A percentile compares a stretch with the other conserved stretches of the same genome.
These are phyloP conservation scores for Tolypocladium paradoxum DNA, from an alignment of 2,329 filamentous ascomycete genomes.

Conservation along the genomic window DNA sequence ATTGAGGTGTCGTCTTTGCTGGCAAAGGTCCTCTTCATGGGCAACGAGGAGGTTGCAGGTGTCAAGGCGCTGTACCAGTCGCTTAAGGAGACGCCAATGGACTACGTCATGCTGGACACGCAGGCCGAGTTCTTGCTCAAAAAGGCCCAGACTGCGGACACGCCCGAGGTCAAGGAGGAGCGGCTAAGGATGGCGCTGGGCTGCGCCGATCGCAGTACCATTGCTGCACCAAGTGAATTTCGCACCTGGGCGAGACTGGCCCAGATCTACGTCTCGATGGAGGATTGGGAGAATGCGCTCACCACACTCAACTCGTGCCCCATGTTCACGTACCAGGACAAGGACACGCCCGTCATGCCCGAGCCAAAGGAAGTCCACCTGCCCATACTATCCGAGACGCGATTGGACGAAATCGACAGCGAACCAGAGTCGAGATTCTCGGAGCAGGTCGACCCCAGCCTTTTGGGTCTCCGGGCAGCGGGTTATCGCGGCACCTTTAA, in stretches of 20 bases:
- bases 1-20: slow-evolving; percentile 89
- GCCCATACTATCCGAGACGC: slow-evolving; percentile 77
- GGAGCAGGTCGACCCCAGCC: slow-evolving; percentile 77
- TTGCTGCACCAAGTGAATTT: slow-evolving; percentile 93
- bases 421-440: slow-evolving; percentile 70
- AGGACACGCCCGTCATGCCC: slow-evolving; percentile 89
- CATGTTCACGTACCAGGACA: slow-evolving; percentile 99
- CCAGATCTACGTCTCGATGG: slow-evolving; percentile 85
- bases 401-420: slow-evolving; percentile 93
- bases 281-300: slow-evolving; percentile 93
- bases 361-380: slow-evolving; percentile 81
- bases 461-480: slow-evolving; percentile 77
- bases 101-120: slow-evolving; percentile 90
- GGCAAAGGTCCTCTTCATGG: slow-evolving; percentile 84
- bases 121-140: slow-evolving; percentile 85
- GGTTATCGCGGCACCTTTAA: slow-evolving; percentile 92
- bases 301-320: slow-evolving; percentile 96
- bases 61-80: slow-evolving; percentile 80
- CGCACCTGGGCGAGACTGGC: slow-evolving; percentile 91
- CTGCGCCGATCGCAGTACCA: slow-evolving; percentile 87
- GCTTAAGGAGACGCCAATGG: slow-evolving; percentile 87
- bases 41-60: slow-evolving; percentile 93
- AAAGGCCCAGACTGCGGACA: slow-evolving; percentile 55
- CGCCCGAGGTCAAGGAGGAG: slow-evolving; percentile 46
- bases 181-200: slow-evolving; percentile 79